Base-by-base conservation (phyloP, 331 rosid species). In the Rhamnella rubrinervis region DNA sequence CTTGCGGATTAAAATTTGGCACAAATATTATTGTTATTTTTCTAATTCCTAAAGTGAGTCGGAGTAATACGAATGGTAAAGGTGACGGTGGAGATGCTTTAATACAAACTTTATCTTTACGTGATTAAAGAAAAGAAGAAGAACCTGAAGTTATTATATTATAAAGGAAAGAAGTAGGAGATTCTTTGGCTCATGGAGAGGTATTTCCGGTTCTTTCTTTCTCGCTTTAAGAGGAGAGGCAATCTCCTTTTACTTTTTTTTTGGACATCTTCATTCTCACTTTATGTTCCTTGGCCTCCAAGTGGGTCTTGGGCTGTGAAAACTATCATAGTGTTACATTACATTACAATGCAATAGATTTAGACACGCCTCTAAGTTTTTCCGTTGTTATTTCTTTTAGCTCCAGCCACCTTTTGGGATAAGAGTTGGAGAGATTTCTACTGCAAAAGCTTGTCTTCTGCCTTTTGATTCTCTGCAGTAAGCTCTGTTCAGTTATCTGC, bases 21-120 rank as follows among this genome's bases (percentile, higher is more conserved):
- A n/a, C n/a, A n/a, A n/a, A n/a, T n/a, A 21, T 31, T 2, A 31
- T 31, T 31, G 35, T 31, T 31, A 31, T 31, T 31, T 31, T 31
- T 31, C 35, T 31, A 31, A 2, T 31, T 31, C 9, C 16, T 58
- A 77, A 62, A 63, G 58, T 40, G 72, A 58, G 58, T 72, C 26
- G 15, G 52, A 80, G 55, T 70, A 31, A 21, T 73, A 61, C 56
- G 76, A 72, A 82, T 80, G 82, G 75, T 67, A 53, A 80, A 86
- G 92, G 82, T 77, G 85, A 80, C 81, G 82, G 76, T 69, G 85
- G 79, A 82, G 81, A 66, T 83, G 77, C 89, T 86, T 89, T 84
- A 69, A 38, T 78, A 59, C 79, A 76, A 72, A 74, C 97, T 92
- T 92, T 85, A 66, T 69, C 88, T 89, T 92, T 85, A 75, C 88